These are phyloP conservation scores for Vinca minor DNA, from an alignment of 257 asterid species.

Conservation along the genomic window DNA sequence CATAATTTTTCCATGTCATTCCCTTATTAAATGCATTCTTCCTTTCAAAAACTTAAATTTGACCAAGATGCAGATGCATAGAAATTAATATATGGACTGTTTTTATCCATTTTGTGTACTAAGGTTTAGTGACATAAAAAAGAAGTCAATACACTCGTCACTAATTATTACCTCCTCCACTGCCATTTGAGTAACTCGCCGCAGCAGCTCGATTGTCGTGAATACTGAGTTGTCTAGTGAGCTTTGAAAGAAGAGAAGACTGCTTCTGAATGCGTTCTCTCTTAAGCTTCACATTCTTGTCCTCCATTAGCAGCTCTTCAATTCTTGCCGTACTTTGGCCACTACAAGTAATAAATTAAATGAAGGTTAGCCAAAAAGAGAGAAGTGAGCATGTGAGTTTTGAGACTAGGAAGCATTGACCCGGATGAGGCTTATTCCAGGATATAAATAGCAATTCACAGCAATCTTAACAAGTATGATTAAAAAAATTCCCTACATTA, in stretches of 20 bases:
- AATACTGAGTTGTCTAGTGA: slow-evolving; percentile 63
- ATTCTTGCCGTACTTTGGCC: slow-evolving; percentile 62
- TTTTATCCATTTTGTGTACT: background rate
- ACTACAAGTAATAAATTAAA: slow-evolving; percentile 29
- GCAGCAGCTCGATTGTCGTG: slow-evolving; percentile 86
- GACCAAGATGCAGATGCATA: background rate
- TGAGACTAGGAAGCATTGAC: background rate
- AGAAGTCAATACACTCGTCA: background rate
- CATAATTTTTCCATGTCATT: too few relatives aligned
- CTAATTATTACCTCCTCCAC: slow-evolving; percentile 46
- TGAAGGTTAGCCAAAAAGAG: slow-evolving; percentile 3
- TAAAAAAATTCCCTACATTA: background rate
- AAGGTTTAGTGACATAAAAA: background rate
- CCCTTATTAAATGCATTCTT: background rate
- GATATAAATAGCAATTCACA: background rate
- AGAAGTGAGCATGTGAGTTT: background rate
- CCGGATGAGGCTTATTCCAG: background rate
- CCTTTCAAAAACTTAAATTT: background rate
- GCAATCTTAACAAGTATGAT: background rate
- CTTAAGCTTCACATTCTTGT: slow-evolving; percentile 65
- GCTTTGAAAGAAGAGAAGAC: slow-evolving; percentile 74
- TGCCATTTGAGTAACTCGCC: slow-evolving; percentile 48
- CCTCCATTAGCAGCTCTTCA: slow-evolving; percentile 87
- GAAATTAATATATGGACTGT: too few relatives aligned
- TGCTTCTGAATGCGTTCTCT: slow-evolving; percentile 75